Evolutionary conservation across 495 filamentous ascomycete genomes (phyloP).

Genomic region (Podospora conica): DNA sequence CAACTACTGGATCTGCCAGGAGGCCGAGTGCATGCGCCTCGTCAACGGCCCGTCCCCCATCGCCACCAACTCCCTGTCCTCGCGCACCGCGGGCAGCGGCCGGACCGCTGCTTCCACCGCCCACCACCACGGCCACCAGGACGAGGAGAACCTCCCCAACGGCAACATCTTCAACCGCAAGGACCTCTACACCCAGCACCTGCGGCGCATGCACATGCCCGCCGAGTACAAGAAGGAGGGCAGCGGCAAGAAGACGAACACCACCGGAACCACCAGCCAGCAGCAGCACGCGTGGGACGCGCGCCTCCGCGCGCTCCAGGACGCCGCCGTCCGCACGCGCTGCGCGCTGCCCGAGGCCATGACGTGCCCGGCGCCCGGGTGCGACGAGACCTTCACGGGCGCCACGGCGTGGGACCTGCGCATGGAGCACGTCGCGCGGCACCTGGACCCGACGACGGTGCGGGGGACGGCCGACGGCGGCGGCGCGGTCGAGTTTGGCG

Average conservation of each 20-base stretch:
- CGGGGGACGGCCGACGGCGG: conserved; percentile 17
- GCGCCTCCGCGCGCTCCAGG: conserved; percentile 44
- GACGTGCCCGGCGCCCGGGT: conserved; percentile 57
- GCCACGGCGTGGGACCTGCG: conserved; percentile 67
- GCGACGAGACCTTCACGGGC: conserved; percentile 55
- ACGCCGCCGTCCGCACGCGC: conserved; percentile 53
- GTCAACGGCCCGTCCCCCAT: background rate
- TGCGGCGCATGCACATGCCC: conserved; percentile 76
- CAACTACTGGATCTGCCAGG: conserved; percentile 73
- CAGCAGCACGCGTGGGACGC: conserved; percentile 40
- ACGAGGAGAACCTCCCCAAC: conserved; percentile 18
- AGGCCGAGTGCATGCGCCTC: conserved; percentile 51
- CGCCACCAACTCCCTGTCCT: conserved; percentile 2
- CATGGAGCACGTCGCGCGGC: conserved; percentile 76
- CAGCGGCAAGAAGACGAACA: conserved; percentile 32
- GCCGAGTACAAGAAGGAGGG: conserved; percentile 29
- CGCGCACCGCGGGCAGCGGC: background rate
- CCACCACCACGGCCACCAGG: background rate
- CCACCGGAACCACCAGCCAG: too few species aligned
- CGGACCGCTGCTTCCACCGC: background rate
- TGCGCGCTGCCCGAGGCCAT: conserved; percentile 57
- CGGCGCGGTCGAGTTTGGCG: conserved; percentile 32
- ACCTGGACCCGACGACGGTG: conserved; percentile 1
- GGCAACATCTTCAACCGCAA: conserved; percentile 83
- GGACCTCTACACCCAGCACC: conserved; percentile 85